Base-by-base conservation (phyloP, 2,329 filamentous ascomycete genomes). In the Venturia pyrina region DNA sequence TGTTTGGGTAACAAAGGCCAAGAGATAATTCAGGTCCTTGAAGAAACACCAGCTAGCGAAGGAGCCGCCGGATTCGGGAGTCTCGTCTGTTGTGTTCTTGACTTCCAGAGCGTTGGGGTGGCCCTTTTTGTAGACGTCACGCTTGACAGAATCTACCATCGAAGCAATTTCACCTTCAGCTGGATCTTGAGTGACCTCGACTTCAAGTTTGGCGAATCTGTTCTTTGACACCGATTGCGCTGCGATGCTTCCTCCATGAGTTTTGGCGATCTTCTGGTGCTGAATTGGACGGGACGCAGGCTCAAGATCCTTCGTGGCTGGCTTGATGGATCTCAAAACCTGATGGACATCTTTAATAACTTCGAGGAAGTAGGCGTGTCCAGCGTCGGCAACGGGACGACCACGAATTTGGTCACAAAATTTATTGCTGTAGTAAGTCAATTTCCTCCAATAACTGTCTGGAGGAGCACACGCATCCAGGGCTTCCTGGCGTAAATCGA, bases 1-100 rank as follows among this genome's bases (percentile, higher is more conserved):
- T 28, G 72, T 74, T n/a, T 68, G 53, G 48, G 69, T 69, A 28
- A 73, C 70, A 66, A 73, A 75, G 28, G 40, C 46, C 24, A 73
- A 71, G 66, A 73, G 68, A 21, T 72, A 71, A 28, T 70, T 64
- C n/a, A 71, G 62, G 61, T 76, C 75, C 63, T 73, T 71, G 44
- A 76, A 65, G 44, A 75, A 69, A 66, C 73, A 56, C 50, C 50
- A 56, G 50, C 32, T 13, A 56, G 50, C 50, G 24, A 56, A 56
- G 44, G 17, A 21, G 19, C 17, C 44, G 6, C 21, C 15, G 7
- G 21, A n/a, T 3, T 56, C 24, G 50, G 50, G 28, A 56, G 10
- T 32, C 32, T 56, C 21, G 21, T 19, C 19, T 15, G n/a, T 46
- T 21, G n/a, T 15, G 19, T 21, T 46, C 19, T 8, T 46, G 5